Evolutionary conservation across 2,329 filamentous ascomycete species (phyloP).

Genomic region (Neoascochyta sp.): DNA sequence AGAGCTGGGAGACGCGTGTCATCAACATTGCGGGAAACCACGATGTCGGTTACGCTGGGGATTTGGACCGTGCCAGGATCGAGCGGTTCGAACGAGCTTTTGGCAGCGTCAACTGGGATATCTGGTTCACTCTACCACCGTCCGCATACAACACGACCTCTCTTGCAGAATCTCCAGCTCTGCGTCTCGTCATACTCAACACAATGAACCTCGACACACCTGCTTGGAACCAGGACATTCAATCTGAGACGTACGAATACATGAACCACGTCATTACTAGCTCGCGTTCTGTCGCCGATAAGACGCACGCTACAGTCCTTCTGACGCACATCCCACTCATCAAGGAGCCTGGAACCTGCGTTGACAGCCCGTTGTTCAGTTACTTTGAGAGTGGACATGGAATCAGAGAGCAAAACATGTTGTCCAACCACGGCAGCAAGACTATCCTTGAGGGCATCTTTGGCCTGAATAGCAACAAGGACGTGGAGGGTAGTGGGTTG

Average conservation of each 20-base stretch:
- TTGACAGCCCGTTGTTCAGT: slow-evolving; percentile 77
- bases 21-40: slow-evolving; percentile 95
- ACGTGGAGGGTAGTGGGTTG: slow-evolving; percentile 57
- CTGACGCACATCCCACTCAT: slow-evolving; percentile 90
- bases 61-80: slow-evolving; percentile 72
- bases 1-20: slow-evolving; percentile 67
- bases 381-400: slow-evolving; percentile 67
- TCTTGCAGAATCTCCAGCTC: slow-evolving; percentile 52
- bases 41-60: slow-evolving; percentile 93
- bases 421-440: slow-evolving; percentile 66
- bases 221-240: slow-evolving; percentile 62
- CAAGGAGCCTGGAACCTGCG: slow-evolving; percentile 77
- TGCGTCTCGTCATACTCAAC: slow-evolving; percentile 84
- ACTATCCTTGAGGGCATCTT: slow-evolving; percentile 80
- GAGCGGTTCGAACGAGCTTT: slow-evolving; percentile 79
- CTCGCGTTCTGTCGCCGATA: slow-evolving; percentile 57
- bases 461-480: slow-evolving; percentile 64
- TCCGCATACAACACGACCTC: slow-evolving; percentile 3
- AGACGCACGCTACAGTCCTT: slow-evolving; percentile 72
- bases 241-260: slow-evolving; percentile 74
- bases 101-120: slow-evolving; percentile 86
- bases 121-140: slow-evolving; percentile 56
- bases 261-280: slow-evolving; percentile 64
- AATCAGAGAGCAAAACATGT: slow-evolving; percentile 86
- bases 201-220: slow-evolving; percentile 91